Evolutionary conservation across 2,329 filamentous ascomycete species (phyloP).

Genomic region (Phaeosphaeriaceae sp.): DNA sequence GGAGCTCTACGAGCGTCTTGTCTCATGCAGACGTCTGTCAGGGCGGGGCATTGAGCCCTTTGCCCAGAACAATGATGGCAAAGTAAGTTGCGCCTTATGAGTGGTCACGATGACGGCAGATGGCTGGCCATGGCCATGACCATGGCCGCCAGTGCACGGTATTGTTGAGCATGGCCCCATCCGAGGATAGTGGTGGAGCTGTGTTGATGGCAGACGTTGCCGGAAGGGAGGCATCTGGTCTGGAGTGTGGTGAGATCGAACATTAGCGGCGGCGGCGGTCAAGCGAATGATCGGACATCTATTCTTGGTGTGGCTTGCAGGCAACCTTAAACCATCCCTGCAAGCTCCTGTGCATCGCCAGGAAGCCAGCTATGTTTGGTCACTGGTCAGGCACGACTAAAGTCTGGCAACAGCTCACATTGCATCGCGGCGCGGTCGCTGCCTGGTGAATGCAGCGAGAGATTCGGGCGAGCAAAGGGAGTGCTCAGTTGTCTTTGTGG

Average conservation of each 20-base stretch:
- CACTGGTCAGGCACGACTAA: conserved; percentile 30
- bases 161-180: conserved; percentile 31
- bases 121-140: conserved; percentile 24
- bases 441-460: conserved; percentile 7
- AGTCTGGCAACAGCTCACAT: conserved; percentile 6
- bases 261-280: conserved; percentile 17
- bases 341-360: conserved; percentile 30
- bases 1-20: conserved; percentile 19
- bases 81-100: conserved; percentile 20
- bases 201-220: conserved; percentile 10
- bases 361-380: conserved; percentile 34
- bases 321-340: conserved; percentile 46
- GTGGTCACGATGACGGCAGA: conserved; percentile 28
- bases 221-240: conserved; percentile 31
- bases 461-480: conserved; percentile 20
- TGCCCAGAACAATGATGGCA: conserved; percentile 19
- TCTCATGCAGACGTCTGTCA: conserved; percentile 25
- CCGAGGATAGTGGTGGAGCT: conserved; percentile 22
- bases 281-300: conserved; percentile 40
- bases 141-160: conserved; percentile 36
- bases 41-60: conserved; percentile 26
- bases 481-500: conserved; percentile 14
- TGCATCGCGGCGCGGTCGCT: not conserved
- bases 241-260: conserved; percentile 42
- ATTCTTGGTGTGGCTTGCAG: conserved; percentile 50